Base-by-base conservation (phyloP, 805 yeast genomes). In the Candida anglica region DNA sequence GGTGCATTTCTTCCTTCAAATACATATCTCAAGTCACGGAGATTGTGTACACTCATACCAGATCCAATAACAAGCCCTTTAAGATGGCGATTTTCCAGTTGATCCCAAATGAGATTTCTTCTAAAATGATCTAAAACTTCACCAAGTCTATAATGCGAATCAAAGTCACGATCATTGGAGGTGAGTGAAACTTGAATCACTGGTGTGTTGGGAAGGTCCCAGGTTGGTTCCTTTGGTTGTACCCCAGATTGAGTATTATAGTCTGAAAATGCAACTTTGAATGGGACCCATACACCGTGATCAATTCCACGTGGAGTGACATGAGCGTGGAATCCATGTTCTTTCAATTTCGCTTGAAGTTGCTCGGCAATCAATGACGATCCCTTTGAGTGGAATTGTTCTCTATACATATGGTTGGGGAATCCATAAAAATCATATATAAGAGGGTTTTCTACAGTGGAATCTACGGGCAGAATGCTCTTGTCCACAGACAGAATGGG, bases 251-350 rank as follows among this genome's bases (percentile, higher is more conserved):
- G 27, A 1, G 43, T 27, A 27, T 40, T 52, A 27, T 75, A 67
- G 42, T 53, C 52, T 5, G 60, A 48, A 37, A 84, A 82, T 6
- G 86, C 86, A 16, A 81, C 83, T 48, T 81, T 77, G 39, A 80
- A 66, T 1, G 91, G 91, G 5, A 81, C 88, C 87, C 91, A 85
- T 6, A 69, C 80, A 5, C 95, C 95, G 58, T 85, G 94, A 51
- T 85, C 95, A 15, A 86, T 56, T 7, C 93, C 93, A 36, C 93
- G 62, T n/a, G 59, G 51, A 0, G 71, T 63, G 7, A 75, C 39
- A 18, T 58, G 55, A 0, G 78, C 56, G 3, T 59, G 44, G 32
- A 80, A 61, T 0, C 80, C 82, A 15, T 54, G 41, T 5, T 50
- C 44, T 9, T 46, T 43, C 15, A 83, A 58, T 2, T 66, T 52